Evolutionary conservation across 1,284 basidiomycete species (phyloP).

Genomic region (Earliella scabrosa): DNA sequence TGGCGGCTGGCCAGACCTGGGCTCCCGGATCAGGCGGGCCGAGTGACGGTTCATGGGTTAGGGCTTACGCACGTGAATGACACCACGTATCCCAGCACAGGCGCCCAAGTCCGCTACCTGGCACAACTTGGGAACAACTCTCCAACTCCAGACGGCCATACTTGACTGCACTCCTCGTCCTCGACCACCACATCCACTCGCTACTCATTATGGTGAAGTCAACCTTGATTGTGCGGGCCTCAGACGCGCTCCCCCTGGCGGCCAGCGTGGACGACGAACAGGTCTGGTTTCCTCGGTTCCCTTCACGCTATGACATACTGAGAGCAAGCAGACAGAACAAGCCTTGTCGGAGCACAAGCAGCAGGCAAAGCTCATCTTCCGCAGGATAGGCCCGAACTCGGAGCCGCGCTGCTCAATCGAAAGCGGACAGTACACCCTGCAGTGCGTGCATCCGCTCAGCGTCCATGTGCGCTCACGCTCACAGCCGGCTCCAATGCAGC

Average conservation of each 20-base stretch:
- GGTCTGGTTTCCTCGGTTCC: conserved; percentile 46
- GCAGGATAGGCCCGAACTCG: conserved; percentile 90
- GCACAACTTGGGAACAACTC: no score
- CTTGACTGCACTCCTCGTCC: neutral
- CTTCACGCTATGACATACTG: conserved; percentile 6
- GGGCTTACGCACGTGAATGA: conserved; percentile 15
- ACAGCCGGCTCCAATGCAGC: conserved; percentile 47
- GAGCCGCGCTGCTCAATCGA: conserved; percentile 98
- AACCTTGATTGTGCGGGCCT: conserved; percentile 90
- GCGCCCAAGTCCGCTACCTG: conserved; percentile 15
- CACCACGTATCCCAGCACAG: conserved; percentile 20
- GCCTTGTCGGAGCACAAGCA: conserved; percentile 97
- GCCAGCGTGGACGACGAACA: conserved; percentile 96
- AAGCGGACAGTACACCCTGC: conserved; percentile 91
- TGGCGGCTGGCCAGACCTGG: no score
- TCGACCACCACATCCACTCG: neutral
- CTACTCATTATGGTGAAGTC: conserved; percentile 78
- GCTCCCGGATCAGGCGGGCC: no score
- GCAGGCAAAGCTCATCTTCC: conserved; percentile 95
- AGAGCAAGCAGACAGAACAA: conserved; percentile 77
- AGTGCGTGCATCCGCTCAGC: conserved; percentile 59
- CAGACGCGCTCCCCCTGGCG: conserved; percentile 89
- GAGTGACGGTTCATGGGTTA: no score
- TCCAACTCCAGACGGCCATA: neutral
- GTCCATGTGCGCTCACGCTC: neutral